Evolutionary conservation across 192 early-diverging fungal genomes (phyloP), one percentile per base, ranked within the genome.

Genomic region (Pilobolus umbonatus): DNA sequence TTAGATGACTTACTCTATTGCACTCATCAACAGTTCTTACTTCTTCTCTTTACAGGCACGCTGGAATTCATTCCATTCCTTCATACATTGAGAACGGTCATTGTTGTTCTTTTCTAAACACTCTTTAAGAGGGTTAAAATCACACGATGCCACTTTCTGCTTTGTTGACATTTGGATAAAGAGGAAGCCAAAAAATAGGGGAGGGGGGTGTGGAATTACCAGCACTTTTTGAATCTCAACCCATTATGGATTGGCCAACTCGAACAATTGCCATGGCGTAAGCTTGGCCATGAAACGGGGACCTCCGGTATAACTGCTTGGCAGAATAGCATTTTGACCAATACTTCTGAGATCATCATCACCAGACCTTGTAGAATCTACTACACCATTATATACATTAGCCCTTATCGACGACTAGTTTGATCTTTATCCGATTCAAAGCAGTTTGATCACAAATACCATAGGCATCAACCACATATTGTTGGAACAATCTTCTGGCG

Each of bases 21-120:
- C 15, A 19, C 11, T n/a, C 9, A 28, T 32, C 28, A 4, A 32
- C 10, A 14, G 8, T 6, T 52, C 65, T 57, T 68, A 68, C 76
- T 61, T 76, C 63, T 73, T 78, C 36, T 62, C 62, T 32, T 72
- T 66, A 55, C 85, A 87, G 12, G 76, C 74, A 2, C 60, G 55
- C 46, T 77, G 73, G 57, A 87, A 87, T 36, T 75, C 85, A 31
- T 75, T 67, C 81, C 81, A 81, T 69, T 87, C 85, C 44, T 80
- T 75, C 24, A 67, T 15, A 38, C 85, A 87, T 64, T 82, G 82
- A 30, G 68, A 71, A 24, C 75, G 72, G 47, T 87, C 79, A 46
- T 81, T 81, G 32, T 73, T 72, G 64, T 85, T 76, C 19, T 60
- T 57, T 47, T 74, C 57, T 1, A 87, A 62, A 43, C 85, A 87